Conservation (phyloP, 2,329 filamentous ascomycete genomes). For the Penicillium digitatum region DNA sequence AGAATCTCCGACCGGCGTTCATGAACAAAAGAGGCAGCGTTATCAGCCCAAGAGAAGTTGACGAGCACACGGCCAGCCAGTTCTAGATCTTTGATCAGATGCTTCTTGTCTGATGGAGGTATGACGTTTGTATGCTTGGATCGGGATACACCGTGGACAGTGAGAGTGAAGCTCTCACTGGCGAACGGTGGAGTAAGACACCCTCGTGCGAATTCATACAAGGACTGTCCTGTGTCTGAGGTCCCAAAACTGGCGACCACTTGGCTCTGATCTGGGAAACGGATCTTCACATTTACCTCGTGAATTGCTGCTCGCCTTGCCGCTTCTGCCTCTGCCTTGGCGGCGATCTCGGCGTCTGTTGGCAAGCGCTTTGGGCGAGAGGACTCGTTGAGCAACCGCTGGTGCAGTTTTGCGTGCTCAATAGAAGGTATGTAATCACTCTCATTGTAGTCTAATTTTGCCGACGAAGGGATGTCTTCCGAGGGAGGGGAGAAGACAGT, state of each 20-base stretch:
- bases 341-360: constrained; percentile 76
- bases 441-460: constrained; percentile 63
- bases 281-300: constrained; percentile 70
- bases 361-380: constrained; percentile 72
- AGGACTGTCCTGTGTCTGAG: constrained; percentile 62
- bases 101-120: constrained; percentile 44
- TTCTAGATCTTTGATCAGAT: constrained; percentile 67
- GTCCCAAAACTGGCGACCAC: constrained; percentile 68
- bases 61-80: constrained; percentile 69
- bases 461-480: constrained; percentile 70
- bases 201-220: constrained; percentile 70
- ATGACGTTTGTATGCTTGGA: constrained; percentile 28
- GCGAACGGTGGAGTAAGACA: constrained; percentile 60
- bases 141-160: constrained; percentile 48
- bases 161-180: constrained; percentile 67
- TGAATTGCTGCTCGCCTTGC: constrained; percentile 63
- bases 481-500: constrained; percentile 75
- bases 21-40: constrained; percentile 54
- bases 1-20: constrained; percentile 54
- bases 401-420: constrained; percentile 75
- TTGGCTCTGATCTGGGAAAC: constrained; percentile 81
- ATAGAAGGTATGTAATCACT: constrained; percentile 76
- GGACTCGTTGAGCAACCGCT: constrained; percentile 72
- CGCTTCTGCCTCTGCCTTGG: constrained; percentile 62
- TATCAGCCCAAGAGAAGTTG: constrained; percentile 70